phyloP scores from a whole-genome alignment of 2,329 filamentous ascomycete species.

The Colletotrichum agaves region DNA sequence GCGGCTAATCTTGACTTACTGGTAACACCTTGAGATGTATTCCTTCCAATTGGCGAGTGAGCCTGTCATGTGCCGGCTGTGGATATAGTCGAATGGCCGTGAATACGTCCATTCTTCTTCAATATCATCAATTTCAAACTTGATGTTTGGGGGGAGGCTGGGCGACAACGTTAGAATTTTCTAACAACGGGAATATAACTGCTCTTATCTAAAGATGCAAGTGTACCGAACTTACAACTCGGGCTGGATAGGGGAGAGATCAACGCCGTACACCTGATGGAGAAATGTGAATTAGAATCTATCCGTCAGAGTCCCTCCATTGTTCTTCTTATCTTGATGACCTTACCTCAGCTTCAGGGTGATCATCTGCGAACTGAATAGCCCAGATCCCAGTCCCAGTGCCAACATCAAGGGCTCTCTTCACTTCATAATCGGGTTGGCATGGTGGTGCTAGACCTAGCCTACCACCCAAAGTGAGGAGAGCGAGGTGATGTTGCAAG shows the following conservation, averaged over 20 bases:
- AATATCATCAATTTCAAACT: slow-evolving; percentile 52
- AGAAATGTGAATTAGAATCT: not conserved
- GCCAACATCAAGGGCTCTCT: slow-evolving; percentile 39
- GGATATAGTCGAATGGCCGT: slow-evolving; percentile 67
- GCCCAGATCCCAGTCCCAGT: slow-evolving; percentile 43
- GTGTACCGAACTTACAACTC: slow-evolving; percentile 41
- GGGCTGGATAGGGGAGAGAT: slow-evolving; percentile 54
- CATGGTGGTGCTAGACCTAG: slow-evolving; percentile 41
- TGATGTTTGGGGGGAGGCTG: slow-evolving; percentile 51
- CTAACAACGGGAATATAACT: slow-evolving; percentile 39
- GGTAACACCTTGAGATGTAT: slow-evolving; percentile 57
- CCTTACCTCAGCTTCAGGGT: slow-evolving; percentile 39
- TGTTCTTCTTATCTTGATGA: too few relatives aligned
- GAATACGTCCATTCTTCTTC: slow-evolving; percentile 45
- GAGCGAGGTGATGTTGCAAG: not conserved
- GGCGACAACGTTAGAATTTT: slow-evolving; percentile 36
- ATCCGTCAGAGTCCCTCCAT: too few relatives aligned
- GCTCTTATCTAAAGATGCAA: slow-evolving; percentile 39
- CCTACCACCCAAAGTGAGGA: not conserved
- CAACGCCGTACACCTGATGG: slow-evolving; percentile 48
- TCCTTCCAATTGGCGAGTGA: slow-evolving; percentile 62
- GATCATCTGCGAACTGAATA: slow-evolving; percentile 43
- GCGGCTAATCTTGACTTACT: slow-evolving; percentile 36
- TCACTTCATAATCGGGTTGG: slow-evolving; percentile 15
- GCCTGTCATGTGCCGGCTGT: slow-evolving; percentile 65